Percentiles rank a stretch among this genome's conserved stretches.
phyloP scores from a whole-genome alignment of 306 rosid species.

The Dicorynia guianensis region DNA sequence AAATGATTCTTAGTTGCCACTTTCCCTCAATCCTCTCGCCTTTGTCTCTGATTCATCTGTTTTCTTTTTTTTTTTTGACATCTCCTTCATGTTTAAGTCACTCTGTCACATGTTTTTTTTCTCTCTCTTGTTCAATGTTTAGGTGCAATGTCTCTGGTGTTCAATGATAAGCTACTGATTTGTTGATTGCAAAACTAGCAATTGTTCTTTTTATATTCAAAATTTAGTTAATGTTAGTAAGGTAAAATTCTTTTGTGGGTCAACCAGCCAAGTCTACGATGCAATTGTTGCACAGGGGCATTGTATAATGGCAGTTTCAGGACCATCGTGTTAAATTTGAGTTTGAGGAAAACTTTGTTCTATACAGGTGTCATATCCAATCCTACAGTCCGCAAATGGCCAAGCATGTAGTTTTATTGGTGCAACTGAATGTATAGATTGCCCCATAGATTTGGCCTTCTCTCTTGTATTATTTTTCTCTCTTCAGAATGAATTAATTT shows the following conservation, averaged over 20 bases:
- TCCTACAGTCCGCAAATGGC: too few relatives aligned
- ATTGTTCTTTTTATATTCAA: conserved; percentile 7
- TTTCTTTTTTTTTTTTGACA: too few relatives aligned
- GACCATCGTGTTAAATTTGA: too few relatives aligned
- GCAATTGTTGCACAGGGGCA: too few relatives aligned
- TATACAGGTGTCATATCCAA: too few relatives aligned
- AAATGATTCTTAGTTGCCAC: conserved; percentile 14
- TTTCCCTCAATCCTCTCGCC: conserved; percentile 10
- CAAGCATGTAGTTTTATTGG: too few relatives aligned
- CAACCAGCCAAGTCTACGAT: too few relatives aligned
- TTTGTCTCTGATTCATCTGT: too few relatives aligned
- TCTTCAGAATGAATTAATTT: not conserved
- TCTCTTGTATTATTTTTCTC: not conserved
- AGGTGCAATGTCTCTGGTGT: not conserved
- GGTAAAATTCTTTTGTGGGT: not conserved
- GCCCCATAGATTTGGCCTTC: too few relatives aligned
- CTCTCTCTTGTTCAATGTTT: not conserved
- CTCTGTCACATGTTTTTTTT: not conserved
- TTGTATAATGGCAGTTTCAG: too few relatives aligned
- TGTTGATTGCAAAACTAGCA: conserved; percentile 8
- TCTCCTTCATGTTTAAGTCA: not conserved
- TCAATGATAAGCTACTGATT: not conserved
- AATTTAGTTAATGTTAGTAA: not conserved
- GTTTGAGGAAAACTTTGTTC: too few relatives aligned
- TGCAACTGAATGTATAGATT: too few relatives aligned